Conservation (phyloP, 1,284 basidiomycete species). For the Pisolithus thermaeus region DNA sequence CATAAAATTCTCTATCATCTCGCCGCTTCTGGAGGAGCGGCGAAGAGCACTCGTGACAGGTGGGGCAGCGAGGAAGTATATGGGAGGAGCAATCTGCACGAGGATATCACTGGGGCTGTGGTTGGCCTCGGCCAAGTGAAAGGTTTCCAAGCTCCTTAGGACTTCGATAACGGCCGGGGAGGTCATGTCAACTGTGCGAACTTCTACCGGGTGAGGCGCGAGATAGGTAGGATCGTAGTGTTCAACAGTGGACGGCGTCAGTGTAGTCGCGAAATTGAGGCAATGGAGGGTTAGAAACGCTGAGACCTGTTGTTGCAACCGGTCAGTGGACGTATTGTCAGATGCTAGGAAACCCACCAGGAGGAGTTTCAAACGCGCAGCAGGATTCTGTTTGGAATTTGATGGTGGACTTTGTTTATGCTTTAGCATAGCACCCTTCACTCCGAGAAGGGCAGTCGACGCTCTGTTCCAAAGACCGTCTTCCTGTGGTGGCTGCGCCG, state of each 20-base stretch:
- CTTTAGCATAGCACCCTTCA: constrained; percentile 58
- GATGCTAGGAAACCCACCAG: constrained; percentile 44
- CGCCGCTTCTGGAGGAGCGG: constrained; percentile 22
- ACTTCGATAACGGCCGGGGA: constrained; percentile 55
- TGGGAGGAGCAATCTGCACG: constrained; percentile 67
- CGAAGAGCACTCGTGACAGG: constrained; percentile 22
- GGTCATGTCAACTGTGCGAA: constrained; percentile 58
- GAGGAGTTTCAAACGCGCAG: constrained; percentile 85
- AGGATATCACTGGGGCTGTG: constrained; percentile 42
- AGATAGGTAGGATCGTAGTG: constrained; percentile 18
- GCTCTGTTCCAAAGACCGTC: constrained; percentile 37
- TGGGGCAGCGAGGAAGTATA: constrained; percentile 51
- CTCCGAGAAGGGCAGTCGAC: constrained; percentile 52
- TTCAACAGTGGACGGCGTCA: constrained; percentile 53
- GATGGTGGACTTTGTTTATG: constrained; percentile 21
- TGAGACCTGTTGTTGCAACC: constrained; percentile 45
- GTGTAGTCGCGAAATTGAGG: constrained; percentile 90
- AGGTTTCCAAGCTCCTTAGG: constrained; percentile 52
- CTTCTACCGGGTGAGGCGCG: constrained; percentile 21
- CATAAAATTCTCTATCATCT: constrained; percentile 81
- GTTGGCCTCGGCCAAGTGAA: constrained; percentile 24
- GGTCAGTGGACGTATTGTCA: not conserved
- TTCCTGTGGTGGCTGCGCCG: constrained; percentile 15
- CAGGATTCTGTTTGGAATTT: constrained; percentile 53
- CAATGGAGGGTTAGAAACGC: constrained; percentile 87